These are phyloP conservation scores for Murraya koenigii DNA, from an alignment of 345 rosid genomes.

Conservation along the genomic window DNA sequence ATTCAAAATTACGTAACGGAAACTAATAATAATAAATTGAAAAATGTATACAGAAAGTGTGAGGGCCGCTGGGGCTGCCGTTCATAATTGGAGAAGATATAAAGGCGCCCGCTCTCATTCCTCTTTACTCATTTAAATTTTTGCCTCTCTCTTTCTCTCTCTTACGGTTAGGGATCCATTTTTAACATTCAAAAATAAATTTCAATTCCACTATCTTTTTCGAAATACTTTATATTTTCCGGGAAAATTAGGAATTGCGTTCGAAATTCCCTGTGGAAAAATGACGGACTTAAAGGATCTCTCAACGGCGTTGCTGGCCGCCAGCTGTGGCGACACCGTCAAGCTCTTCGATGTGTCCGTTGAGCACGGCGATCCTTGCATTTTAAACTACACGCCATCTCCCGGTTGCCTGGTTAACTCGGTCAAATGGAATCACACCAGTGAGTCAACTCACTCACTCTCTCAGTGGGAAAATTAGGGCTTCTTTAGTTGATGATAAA, in stretches of 20 bases:
- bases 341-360: constrained; percentile 78
- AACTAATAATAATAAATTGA: background rate
- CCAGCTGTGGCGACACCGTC: constrained; percentile 85
- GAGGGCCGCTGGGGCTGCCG: background rate
- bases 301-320: constrained; percentile 64
- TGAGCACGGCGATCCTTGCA: constrained; percentile 79
- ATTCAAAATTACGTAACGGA: background rate
- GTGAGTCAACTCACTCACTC: constrained; percentile 35
- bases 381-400: constrained; percentile 72
- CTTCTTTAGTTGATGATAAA: constrained; percentile 14
- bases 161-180: constrained; percentile 14
- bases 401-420: constrained; percentile 72
- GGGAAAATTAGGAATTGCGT: constrained; percentile 1
- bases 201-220: background rate
- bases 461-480: constrained; percentile 1
- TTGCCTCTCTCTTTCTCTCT: constrained; percentile 1
- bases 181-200: constrained; percentile 1
- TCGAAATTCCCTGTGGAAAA: background rate
- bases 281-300: constrained; percentile 65
- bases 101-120: constrained; percentile 25
- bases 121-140: constrained; percentile 21
- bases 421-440: constrained; percentile 95
- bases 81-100: background rate
- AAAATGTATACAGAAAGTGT: background rate
- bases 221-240: background rate